phyloP scores from a whole-genome alignment of 1,284 basidiomycete species.

The Cerrena zonata region DNA sequence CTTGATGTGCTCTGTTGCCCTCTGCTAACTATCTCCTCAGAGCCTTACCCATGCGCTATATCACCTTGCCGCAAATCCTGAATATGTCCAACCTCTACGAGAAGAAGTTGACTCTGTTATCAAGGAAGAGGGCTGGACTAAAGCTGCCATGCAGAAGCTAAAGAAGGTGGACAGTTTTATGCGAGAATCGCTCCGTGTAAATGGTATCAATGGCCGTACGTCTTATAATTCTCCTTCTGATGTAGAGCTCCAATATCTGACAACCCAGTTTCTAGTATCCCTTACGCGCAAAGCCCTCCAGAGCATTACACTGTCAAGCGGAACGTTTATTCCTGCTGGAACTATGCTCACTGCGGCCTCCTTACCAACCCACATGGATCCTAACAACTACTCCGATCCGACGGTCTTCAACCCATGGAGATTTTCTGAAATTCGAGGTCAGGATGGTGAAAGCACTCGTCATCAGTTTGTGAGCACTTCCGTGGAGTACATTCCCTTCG shows the following conservation, averaged over 20 bases:
- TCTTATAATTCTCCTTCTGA: not conserved
- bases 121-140: constrained; percentile 39
- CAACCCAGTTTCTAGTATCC: constrained; percentile 1
- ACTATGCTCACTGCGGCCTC: too few species aligned
- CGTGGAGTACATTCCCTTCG: constrained; percentile 37
- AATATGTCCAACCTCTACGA: constrained; percentile 1
- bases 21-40: not conserved
- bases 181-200: constrained; percentile 38
- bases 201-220: constrained; percentile 21
- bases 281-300: constrained; percentile 25
- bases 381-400: constrained; percentile 36
- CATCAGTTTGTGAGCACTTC: constrained; percentile 32
- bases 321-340: constrained; percentile 38
- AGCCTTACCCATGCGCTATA: constrained; percentile 7
- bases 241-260: too few species aligned
- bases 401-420: constrained; percentile 40
- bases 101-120: constrained; percentile 18
- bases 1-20: not conserved
- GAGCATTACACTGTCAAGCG: constrained; percentile 35
- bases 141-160: constrained; percentile 37
- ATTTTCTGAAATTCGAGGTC: constrained; percentile 37
- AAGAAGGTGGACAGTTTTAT: constrained; percentile 46
- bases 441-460: constrained; percentile 18
- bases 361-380: constrained; percentile 42
- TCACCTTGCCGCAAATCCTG: constrained; percentile 5